These are phyloP conservation scores for Chalciporus pseudorubinellus DNA, from an alignment of 768 basidiomycete species.

Conservation along the genomic window DNA sequence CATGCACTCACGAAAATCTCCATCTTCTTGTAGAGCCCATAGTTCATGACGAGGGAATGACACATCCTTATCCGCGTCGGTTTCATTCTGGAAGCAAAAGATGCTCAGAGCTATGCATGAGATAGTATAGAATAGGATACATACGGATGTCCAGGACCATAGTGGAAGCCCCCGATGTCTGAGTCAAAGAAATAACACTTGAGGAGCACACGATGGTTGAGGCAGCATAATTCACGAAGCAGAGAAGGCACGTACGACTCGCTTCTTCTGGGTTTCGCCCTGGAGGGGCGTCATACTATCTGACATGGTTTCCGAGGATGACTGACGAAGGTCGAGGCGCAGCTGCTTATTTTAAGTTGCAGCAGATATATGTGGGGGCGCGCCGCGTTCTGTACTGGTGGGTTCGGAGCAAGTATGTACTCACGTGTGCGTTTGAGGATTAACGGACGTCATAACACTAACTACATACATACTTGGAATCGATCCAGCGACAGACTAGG, in stretches of 20 bases:
- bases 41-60: slow-evolving; percentile 99
- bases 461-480: background rate
- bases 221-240: slow-evolving; percentile 3
- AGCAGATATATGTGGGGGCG: background rate
- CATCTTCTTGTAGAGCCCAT: slow-evolving; percentile 99
- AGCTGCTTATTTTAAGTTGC: background rate
- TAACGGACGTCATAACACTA: background rate
- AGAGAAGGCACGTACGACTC: slow-evolving; percentile 63
- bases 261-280: slow-evolving; percentile 76
- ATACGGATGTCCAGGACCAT: slow-evolving; percentile 96
- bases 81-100: slow-evolving; percentile 67
- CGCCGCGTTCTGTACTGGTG: too few relatives aligned
- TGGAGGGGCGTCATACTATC: slow-evolving; percentile 57
- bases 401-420: slow-evolving; percentile 1
- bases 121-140: slow-evolving; percentile 21
- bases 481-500: background rate
- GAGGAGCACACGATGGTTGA: slow-evolving; percentile 5
- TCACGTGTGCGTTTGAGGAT: slow-evolving; percentile 19
- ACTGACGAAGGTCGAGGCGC: background rate
- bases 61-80: slow-evolving; percentile 99
- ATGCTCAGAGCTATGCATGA: background rate
- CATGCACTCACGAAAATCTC: slow-evolving; percentile 87
- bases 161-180: slow-evolving; percentile 98
- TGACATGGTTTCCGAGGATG: slow-evolving; percentile 27
- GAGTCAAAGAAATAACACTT: slow-evolving; percentile 99